Base-by-base conservation (phyloP, 2,329 filamentous ascomycete genomes). In the Thielaviopsis ethacetica region DNA sequence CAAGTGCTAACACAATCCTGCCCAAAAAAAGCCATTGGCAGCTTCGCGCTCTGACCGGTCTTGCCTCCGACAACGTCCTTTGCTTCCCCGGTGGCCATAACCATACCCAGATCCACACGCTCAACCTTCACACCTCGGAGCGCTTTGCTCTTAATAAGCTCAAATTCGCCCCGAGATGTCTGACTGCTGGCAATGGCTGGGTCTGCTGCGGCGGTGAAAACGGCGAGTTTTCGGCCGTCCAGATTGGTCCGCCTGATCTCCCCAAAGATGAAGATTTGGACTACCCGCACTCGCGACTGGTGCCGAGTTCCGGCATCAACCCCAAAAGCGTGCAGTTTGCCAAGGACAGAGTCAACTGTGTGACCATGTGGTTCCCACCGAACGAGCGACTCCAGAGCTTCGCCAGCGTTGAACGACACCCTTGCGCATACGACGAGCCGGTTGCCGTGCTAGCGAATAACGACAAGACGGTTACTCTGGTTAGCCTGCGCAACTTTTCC, bases 141-240 rank as follows among this genome's bases (percentile, higher is more conserved):
- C 59, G 56, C 15, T 55, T 59, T 53, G 52, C 59, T 19, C 34
- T 61, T 12, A 88, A 82, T 57, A 75, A 83, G 30, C 75, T 91
- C 64, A 82, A 77, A 64, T 93, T 84, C 70, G 80, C 71, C 65
- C 86, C 91, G n/a, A 81, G 88, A 72, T 97, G 91, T 70, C 80
- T 96, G 6, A 86, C 88, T n/a, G 86, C 88, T 7, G 85, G 83
- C 57, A 81, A 87, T 66, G 90, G 90, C 57, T 97, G 88, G 85
- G 79, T 97, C 44, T 95, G 88, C 66, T 88, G 91, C 53, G 93
- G 91, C 53, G 91, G 91, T 61, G 86, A 95, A 66, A 82, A 83
- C 64, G 93, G 93, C 60, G 86, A 94, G 67, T 95, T 95, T 67
- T 84, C 87, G 30, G 84, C 89, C 59, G 85, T 95, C 66, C 82